Conservation (phyloP, 805 yeast species). For the Saccharomycopsis lassenensis region DNA sequence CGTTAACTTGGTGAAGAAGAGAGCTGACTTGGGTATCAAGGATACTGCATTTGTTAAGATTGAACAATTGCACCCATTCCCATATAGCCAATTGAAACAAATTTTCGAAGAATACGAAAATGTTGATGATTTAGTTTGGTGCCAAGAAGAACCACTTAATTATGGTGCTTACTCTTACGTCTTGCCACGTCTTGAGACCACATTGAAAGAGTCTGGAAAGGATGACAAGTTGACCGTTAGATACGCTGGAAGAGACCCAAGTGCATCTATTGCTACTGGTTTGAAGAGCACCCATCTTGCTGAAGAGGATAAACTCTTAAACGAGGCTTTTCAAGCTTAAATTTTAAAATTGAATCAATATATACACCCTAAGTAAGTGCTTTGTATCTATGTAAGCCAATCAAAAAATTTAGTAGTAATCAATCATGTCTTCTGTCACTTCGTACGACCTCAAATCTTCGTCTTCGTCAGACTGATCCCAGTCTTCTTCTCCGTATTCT, state of each 20-base stretch:
- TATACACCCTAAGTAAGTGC: no score
- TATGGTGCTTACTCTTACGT: constrained; percentile 84
- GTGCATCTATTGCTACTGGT: constrained; percentile 98
- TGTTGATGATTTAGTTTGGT: constrained; percentile 83
- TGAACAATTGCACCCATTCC: constrained; percentile 99
- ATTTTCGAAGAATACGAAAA: constrained; percentile 70
- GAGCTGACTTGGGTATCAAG: constrained; percentile 65
- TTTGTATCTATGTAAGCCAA: no score
- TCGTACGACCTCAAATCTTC: no score
- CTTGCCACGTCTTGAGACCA: constrained; percentile 73
- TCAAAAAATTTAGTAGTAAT: no score
- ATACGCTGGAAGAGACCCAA: constrained; percentile 96
- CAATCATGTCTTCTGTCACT: no score
- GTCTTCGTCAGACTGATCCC: no score
- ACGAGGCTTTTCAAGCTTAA: constrained; percentile 48
- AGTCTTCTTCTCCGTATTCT: no score
- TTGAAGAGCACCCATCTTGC: constrained; percentile 75
- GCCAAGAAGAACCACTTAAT: constrained; percentile 98
- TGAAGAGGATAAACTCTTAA: constrained; percentile 82
- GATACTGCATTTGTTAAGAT: constrained; percentile 80
- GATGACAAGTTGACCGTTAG: constrained; percentile 52
- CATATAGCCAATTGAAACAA: constrained; percentile 87
- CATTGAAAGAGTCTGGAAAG: constrained; percentile 61
- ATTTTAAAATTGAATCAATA: no score
- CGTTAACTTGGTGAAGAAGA: constrained; percentile 83